phyloP scores from a whole-genome alignment of 345 rosid genomes.

The Geranium brycei region DNA sequence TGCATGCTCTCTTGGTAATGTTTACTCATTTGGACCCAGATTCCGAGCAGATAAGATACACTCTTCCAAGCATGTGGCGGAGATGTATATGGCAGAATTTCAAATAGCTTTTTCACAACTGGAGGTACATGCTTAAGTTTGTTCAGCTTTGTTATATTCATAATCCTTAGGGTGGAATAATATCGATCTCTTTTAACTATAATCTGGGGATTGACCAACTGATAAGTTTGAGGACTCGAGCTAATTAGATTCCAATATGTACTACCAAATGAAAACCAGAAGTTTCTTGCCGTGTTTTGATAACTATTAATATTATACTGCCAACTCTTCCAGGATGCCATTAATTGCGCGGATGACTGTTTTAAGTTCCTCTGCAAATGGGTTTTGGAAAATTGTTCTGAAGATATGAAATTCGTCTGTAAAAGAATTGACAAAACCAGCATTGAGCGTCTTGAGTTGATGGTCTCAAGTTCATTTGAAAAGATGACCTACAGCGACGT shows the following conservation, averaged over 20 bases:
- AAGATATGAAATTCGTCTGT: slow-evolving; percentile 49
- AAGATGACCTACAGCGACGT: slow-evolving; percentile 57
- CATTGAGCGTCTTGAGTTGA: slow-evolving; percentile 39
- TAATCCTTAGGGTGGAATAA: neutral
- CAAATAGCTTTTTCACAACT: slow-evolving; percentile 71
- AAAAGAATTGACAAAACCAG: slow-evolving; percentile 46
- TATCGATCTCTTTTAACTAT: slow-evolving; percentile 5
- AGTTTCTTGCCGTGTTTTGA: neutral
- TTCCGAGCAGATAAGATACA: slow-evolving; percentile 49
- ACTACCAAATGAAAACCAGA: too few relatives aligned
- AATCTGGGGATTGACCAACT: too few relatives aligned
- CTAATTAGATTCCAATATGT: too few relatives aligned
- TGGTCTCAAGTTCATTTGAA: slow-evolving; percentile 26
- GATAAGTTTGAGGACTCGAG: too few relatives aligned
- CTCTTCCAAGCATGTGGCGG: slow-evolving; percentile 41
- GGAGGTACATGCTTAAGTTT: slow-evolving; percentile 35
- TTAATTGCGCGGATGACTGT: slow-evolving; percentile 61
- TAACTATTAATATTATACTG: neutral
- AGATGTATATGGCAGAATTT: slow-evolving; percentile 73
- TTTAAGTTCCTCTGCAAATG: slow-evolving; percentile 68
- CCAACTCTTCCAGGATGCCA: slow-evolving; percentile 41
- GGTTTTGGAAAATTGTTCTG: slow-evolving; percentile 44
- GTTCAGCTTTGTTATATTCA: neutral
- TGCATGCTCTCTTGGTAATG: slow-evolving; percentile 83
- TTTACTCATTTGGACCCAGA: slow-evolving; percentile 77